phyloP scores from a whole-genome alignment of 2,329 filamentous ascomycete genomes.

The Exophiala sideris region DNA sequence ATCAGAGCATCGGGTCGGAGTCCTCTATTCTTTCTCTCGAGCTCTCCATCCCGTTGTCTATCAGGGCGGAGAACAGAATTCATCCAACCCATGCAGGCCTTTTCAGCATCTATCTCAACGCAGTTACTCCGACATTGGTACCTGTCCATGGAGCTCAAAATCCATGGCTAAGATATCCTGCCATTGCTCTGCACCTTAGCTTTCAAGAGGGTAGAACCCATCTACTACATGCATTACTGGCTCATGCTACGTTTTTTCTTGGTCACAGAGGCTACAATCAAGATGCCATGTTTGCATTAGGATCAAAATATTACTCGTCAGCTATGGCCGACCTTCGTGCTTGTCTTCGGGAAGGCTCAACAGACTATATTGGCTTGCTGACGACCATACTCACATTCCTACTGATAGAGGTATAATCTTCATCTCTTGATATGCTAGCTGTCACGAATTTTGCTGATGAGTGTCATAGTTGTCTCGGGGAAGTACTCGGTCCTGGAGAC shows the following conservation, averaged over 20 bases:
- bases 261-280: not conserved
- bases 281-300: not conserved
- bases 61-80: not conserved
- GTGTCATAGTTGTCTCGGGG: not conserved
- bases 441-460: not conserved
- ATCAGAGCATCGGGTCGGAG: not conserved
- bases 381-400: conserved; percentile 2
- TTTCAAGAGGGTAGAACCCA: not conserved
- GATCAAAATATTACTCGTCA: not conserved
- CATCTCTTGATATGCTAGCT: not conserved
- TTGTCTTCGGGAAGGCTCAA: not conserved
- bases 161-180: conserved; percentile 2
- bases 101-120: not conserved
- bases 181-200: conserved; percentile 1
- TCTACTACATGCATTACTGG: conserved; percentile 2
- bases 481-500: not conserved
- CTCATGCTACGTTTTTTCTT: not conserved
- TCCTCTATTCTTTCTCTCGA: not conserved
- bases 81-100: not conserved
- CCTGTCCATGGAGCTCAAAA: not conserved
- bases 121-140: not conserved
- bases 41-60: not conserved
- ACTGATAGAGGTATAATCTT: not conserved
- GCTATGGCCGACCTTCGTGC: conserved; percentile 4
- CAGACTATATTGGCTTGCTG: conserved; percentile 1